Evolutionary conservation across 2,329 filamentous ascomycete species (phyloP), one percentile per base, ranked within the genome.

Genomic region (Claviceps paspali): DNA sequence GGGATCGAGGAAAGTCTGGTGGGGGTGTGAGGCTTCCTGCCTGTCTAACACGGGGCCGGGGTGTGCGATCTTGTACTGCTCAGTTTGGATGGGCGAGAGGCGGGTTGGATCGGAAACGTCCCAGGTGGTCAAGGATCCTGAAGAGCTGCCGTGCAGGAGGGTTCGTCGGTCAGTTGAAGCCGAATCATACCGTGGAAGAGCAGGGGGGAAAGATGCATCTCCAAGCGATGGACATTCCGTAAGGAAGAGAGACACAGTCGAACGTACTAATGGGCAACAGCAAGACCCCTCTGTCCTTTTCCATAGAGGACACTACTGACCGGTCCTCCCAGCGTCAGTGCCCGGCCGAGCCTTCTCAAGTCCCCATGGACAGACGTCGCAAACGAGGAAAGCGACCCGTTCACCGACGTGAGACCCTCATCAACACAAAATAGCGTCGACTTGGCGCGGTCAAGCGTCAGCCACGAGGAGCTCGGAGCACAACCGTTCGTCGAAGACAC

Each of bases 1-100:
- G 6, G 78, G 79, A 50, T 83, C 79, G 24, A 78, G 51, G 36
- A 79, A 52, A n/a, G 70, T 67, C 49, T 79, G 59, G 54, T 82
- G 78, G 14, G 76, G 76, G 49, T 79, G 74, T 3, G 76, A 61
- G 6, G 64, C 60, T 29, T 70, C 61, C 54, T 81, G 73, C 36
- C 70, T 68, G 5, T 55, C 50, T 2, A 58, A 50, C 38, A 58
- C 50, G 24, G 60, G 49, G 1, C 61, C 61, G 4, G 60, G 55
- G 6, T 53, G 47, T 8, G 47, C 42, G 42, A 67, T 50, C 36
- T 51, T 53, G 49, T 61, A 71, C 2, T 53, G 55, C 39, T 58
- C 48, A 36, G 55, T 54, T 40, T 64, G 50, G 23, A 65, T 42
- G 23, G 57, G 43, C 7, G 49, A 45, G 12, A 69, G 49, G 7